Conservation (phyloP, 257 asterid species). For the Solanum bukasovii region DNA sequence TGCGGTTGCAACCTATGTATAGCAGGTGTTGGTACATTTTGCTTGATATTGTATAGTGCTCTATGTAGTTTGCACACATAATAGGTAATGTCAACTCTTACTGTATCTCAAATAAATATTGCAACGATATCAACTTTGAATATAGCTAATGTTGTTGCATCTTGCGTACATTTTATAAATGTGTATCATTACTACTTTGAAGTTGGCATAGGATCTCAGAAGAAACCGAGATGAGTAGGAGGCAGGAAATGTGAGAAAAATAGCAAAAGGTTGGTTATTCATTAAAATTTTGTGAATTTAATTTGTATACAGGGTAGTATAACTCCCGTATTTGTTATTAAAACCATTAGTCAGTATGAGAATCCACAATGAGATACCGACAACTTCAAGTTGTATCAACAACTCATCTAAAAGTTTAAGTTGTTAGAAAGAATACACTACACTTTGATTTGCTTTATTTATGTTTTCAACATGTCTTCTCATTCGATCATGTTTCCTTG, state of each 20-base stretch:
- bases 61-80: not conserved
- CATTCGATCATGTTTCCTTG: not conserved
- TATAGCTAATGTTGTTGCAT: not conserved
- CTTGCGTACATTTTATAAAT: not conserved
- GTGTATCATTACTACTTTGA: not conserved
- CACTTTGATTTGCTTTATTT: not conserved
- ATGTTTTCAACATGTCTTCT: not conserved
- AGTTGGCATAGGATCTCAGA: constrained; percentile 9
- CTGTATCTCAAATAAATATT: not conserved
- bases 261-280: not conserved
- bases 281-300: not conserved
- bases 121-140: not conserved
- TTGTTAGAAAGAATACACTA: not conserved
- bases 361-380: not conserved
- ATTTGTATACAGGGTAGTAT: not conserved
- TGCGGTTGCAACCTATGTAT: not conserved
- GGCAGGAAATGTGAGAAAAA: not conserved
- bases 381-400: not conserved
- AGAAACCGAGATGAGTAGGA: not conserved
- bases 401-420: not conserved
- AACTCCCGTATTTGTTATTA: not conserved
- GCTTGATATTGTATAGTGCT: not conserved
- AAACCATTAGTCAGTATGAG: not conserved
- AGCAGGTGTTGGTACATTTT: not conserved
- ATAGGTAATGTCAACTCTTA: not conserved